These are phyloP conservation scores for Pouteria glomerata DNA, from an alignment of 148 eudicot species.

Conservation along the genomic window DNA sequence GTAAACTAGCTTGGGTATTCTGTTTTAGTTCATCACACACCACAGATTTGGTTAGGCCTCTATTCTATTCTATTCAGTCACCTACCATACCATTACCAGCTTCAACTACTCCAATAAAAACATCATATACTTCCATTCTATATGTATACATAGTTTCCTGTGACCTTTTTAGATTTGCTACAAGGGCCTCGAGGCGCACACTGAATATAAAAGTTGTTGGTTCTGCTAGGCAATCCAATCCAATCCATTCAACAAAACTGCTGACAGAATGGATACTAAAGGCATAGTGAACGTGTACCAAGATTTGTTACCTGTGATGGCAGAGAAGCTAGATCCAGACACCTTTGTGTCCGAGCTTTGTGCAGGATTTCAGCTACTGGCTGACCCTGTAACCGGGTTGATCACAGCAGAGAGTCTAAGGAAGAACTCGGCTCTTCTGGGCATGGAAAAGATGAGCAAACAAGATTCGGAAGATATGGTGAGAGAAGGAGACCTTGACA, in stretches of 20 bases:
- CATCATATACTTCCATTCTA: too few relatives aligned
- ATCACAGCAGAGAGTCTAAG: conserved; percentile 35
- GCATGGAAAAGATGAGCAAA: conserved; percentile 42
- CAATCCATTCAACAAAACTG: too few relatives aligned
- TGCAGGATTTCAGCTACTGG: conserved; percentile 39
- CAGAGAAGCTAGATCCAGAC: conserved; percentile 40
- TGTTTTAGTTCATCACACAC: not conserved
- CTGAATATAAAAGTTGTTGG: too few relatives aligned
- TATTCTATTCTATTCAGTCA: too few relatives aligned
- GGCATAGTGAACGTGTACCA: conserved; percentile 16
- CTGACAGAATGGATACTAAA: conserved; percentile 11
- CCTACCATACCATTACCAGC: too few relatives aligned
- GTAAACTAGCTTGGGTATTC: not conserved
- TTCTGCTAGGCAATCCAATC: too few relatives aligned
- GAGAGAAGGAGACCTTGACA: conserved; percentile 33
- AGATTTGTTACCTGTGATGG: conserved; percentile 54
- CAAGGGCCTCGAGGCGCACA: too few relatives aligned
- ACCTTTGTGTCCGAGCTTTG: conserved; percentile 39
- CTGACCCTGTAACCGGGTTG: conserved; percentile 28
- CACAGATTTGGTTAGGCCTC: not conserved
- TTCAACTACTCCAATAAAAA: too few relatives aligned
- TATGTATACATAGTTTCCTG: too few relatives aligned
- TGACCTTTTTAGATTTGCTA: too few relatives aligned
- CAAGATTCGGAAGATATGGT: conserved; percentile 48
- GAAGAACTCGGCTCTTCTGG: conserved; percentile 36